Conservation (phyloP, 345 rosid species). For the Salix exigua region DNA sequence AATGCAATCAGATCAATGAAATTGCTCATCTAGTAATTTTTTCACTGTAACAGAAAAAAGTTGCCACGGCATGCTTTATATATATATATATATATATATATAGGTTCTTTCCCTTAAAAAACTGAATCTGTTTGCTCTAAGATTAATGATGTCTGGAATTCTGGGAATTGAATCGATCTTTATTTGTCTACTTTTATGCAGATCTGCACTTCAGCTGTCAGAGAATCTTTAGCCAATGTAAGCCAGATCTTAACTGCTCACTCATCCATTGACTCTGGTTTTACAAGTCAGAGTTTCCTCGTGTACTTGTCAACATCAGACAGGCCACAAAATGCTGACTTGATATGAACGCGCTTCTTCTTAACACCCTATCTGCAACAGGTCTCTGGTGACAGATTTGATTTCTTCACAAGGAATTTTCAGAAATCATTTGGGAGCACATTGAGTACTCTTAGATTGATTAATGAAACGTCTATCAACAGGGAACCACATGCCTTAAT, state of each 20-base stretch:
- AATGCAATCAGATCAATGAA: background rate
- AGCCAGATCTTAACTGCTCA: slow-evolving; percentile 45
- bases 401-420: slow-evolving; percentile 59
- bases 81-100: no score
- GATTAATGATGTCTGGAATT: background rate
- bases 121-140: background rate
- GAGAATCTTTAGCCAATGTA: slow-evolving; percentile 88
- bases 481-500: slow-evolving; percentile 16
- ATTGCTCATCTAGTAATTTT: background rate
- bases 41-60: background rate
- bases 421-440: slow-evolving; percentile 85
- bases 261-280: slow-evolving; percentile 35
- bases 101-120: background rate
- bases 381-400: slow-evolving; percentile 74
- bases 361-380: slow-evolving; percentile 32
- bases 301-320: background rate
- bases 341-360: slow-evolving; percentile 17
- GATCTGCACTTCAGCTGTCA: slow-evolving; percentile 81
- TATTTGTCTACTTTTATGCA: slow-evolving; percentile 35
- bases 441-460: slow-evolving; percentile 68
- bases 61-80: background rate
- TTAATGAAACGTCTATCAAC: slow-evolving; percentile 45
- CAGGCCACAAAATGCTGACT: slow-evolving; percentile 18
- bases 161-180: background rate
- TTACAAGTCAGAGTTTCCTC: slow-evolving; percentile 32